Base-by-base conservation (phyloP, 176 grass and related monocot genomes). In the Rhynchospora tenuis region DNA sequence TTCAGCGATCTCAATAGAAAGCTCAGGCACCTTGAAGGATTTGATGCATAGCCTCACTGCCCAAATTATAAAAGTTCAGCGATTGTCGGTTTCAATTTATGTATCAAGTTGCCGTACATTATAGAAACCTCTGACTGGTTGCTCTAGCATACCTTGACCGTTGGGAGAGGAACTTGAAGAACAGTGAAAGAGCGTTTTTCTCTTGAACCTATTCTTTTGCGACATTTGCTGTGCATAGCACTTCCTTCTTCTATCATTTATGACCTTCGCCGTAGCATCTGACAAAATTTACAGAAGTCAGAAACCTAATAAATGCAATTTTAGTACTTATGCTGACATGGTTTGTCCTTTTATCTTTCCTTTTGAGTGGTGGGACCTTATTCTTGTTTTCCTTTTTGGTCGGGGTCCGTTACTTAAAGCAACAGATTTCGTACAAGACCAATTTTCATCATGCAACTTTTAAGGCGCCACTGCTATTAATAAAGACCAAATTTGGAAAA, bases 1-100 rank as follows among this genome's bases (percentile, higher is more conserved):
- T 89, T 97, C 90, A 84, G 91, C 91, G 68, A 97, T 83, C 64
- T 94, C 88, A 80, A 97, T 87, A 73, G 87, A 85, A 66, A 94
- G 77, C 86, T 97, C 94, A 48, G 94, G 94, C 38, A 97, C 86
- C 66, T 83, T 91, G 79, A 97, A 92, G 44, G 94, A 94, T 79
- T 94, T 92, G 82, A 97, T 97, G 71, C 85, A 85, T 65, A 97
- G 69, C 83, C 93, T 97, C 85, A 94, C 94, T 97, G 90, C 16
- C 55, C 33, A 79, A 89, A 57, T 89, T 87, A 79, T n/a, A 87
- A 43, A 90, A 33, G 38, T 57, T 69, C 61, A 77, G 9, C 78
- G 33, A 33, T 73, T 81, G 28, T 65, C 85, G 67, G 48, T 84
- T 82, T 20, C 57, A 87, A 15, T 62, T 61, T 44, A 58, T 73